Conservation (phyloP, 2,329 filamentous ascomycete genomes). For the Arthrinium puccinioides region DNA sequence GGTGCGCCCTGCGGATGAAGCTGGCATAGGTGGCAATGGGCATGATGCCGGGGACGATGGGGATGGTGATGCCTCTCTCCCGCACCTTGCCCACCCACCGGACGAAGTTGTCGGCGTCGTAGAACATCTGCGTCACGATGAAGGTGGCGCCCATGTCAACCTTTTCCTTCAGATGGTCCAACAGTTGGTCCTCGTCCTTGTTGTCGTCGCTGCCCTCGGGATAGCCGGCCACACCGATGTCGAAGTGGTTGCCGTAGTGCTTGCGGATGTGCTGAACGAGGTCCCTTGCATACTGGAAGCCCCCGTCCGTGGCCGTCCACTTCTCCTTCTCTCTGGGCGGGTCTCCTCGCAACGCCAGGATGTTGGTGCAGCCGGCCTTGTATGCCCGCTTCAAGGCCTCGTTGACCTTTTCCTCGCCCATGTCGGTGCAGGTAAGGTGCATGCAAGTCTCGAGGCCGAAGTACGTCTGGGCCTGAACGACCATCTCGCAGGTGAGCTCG, state of each 20-base stretch:
- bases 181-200: conserved; percentile 72
- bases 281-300: conserved; percentile 89
- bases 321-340: conserved; percentile 89
- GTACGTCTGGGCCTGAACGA: conserved; percentile 87
- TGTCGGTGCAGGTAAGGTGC: conserved; percentile 98
- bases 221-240: conserved; percentile 95
- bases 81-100: conserved; percentile 84
- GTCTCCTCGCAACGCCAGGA: conserved; percentile 86
- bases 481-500: conserved; percentile 94
- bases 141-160: conserved; percentile 90
- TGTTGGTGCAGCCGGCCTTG: conserved; percentile 94
- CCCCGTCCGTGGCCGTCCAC: conserved; percentile 81
- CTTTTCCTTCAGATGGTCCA: conserved; percentile 95
- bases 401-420: conserved; percentile 89
- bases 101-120: conserved; percentile 92
- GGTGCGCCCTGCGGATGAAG: conserved; percentile 82
- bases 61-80: conserved; percentile 73
- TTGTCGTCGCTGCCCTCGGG: conserved; percentile 95
- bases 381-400: conserved; percentile 82
- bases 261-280: conserved; percentile 70
- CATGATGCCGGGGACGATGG: conserved; percentile 87
- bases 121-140: conserved; percentile 99
- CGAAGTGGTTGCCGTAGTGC: conserved; percentile 82
- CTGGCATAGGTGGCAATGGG: conserved; percentile 92
- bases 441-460: conserved; percentile 98